phyloP scores from a whole-genome alignment of 768 basidiomycete species.

The Leucocoprinus sp. region DNA sequence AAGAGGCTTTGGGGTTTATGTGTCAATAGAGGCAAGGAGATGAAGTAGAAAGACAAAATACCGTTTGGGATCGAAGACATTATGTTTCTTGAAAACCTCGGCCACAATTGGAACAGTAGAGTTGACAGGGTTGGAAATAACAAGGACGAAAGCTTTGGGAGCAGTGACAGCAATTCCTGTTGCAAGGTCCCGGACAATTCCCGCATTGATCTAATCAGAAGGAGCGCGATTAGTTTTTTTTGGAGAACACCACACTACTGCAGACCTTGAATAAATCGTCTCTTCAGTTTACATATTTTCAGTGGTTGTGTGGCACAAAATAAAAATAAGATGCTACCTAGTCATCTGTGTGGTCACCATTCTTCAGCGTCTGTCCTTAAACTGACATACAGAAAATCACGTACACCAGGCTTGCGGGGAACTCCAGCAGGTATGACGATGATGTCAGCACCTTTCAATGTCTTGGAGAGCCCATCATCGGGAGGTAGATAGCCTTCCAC shows the following conservation, averaged over 20 bases:
- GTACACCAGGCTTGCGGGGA: conserved; percentile 87
- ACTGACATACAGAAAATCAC: conserved; percentile 22
- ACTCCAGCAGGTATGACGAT: conserved; percentile 96
- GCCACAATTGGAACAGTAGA: conserved; percentile 96
- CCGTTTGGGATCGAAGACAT: conserved; percentile 89
- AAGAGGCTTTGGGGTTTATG: conserved; percentile 54
- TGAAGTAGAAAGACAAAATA: conserved; percentile 21
- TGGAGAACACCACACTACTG: not conserved
- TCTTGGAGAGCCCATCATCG: conserved; percentile 76
- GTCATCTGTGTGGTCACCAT: conserved; percentile 35
- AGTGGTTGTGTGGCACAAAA: conserved; percentile 12
- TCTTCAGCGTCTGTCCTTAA: conserved; percentile 11
- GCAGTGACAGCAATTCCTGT: conserved; percentile 75
- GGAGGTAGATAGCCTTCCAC: conserved; percentile 74
- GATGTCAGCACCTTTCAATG: conserved; percentile 77
- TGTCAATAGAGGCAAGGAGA: not conserved
- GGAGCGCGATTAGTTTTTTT: not conserved
- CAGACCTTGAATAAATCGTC: conserved; percentile 93
- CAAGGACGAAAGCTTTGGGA: conserved; percentile 89
- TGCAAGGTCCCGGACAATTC: conserved; percentile 91
- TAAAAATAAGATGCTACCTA: conserved; percentile 26
- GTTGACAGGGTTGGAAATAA: conserved; percentile 99
- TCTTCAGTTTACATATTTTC: conserved; percentile 29
- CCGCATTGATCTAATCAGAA: conserved; percentile 79
- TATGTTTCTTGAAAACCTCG: conserved; percentile 90